Base-by-base conservation (phyloP, 192 early-diverging fungal species). In the Mortierella antarctica region DNA sequence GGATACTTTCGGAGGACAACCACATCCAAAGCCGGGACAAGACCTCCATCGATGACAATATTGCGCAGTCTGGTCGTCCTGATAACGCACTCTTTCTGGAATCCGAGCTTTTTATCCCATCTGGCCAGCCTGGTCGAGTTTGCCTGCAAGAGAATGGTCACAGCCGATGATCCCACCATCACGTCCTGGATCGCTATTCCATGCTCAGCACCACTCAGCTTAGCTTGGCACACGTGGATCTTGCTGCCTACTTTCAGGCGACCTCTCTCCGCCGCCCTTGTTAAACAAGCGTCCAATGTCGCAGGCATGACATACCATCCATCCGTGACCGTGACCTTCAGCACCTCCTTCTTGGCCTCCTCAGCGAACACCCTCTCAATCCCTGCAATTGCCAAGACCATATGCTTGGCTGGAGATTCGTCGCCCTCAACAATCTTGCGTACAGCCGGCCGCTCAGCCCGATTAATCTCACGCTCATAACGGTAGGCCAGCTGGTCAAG, bases 221-320 rank as follows among this genome's bases (percentile, higher is more conserved):
- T 87, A 7, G 92, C 89, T 3, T 86, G 86, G 58, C 74, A 86
- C 6, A 93, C 87, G 20, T 84, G 64, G 9, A 94, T 31, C 61
- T 94, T 94, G 39, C 79, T 82, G 6, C 92, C 92, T n/a, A 92
- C 68, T 4, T 62, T 53, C 17, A 94, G 74, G 23, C 65, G 83
- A 14, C 75, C 75, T 14, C 73, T 56, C 47, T 70, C 67, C 1
- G 91, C 67, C 0, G 83, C 75, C 15, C 57, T 40, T 46, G 58
- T 61, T 65, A 94, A 58, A 18, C 70, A 51, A 12, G 46, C 18
- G 65, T 94, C 93, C 15, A 94, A 44, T 1, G 56, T 49, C 4
- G 89, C 88, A 12, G 82, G 71, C 6, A 94, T 83, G 41, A 71
- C 23, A 62, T 94, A 94, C 93, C 93, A 94, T 15, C 93, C 93